Evolutionary conservation across 2,329 filamentous ascomycete genomes (phyloP).

Genomic region (Diaporthe ampelina): DNA sequence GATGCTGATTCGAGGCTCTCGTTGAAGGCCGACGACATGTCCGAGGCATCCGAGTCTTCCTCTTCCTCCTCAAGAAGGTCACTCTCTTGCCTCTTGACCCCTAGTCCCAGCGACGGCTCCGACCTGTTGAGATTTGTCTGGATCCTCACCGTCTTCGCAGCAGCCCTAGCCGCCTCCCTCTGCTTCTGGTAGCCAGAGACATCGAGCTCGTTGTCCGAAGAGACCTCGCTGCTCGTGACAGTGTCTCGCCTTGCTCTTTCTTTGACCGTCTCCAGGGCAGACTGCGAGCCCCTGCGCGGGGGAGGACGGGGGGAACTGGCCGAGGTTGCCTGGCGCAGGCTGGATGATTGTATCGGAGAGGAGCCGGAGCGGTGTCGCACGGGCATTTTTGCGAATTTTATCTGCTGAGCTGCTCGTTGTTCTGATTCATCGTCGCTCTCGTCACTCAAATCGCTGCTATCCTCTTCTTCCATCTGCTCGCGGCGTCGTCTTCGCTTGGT

Average conservation of each 20-base stretch:
- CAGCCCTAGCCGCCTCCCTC: constrained; percentile 71
- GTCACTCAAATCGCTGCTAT: constrained; percentile 88
- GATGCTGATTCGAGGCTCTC: constrained; percentile 79
- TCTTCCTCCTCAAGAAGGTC: constrained; percentile 69
- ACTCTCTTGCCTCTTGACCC: constrained; percentile 60
- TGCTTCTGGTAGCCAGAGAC: constrained; percentile 75
- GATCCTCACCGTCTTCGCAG: constrained; percentile 66
- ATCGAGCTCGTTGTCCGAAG: constrained; percentile 85
- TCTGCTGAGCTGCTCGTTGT: constrained; percentile 83
- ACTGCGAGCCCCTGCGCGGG: constrained; percentile 77
- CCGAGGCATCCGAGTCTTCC: constrained; percentile 72
- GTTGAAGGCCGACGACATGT: constrained; percentile 75
- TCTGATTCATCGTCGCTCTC: constrained; percentile 86
- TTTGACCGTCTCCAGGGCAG: constrained; percentile 77
- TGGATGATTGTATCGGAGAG: constrained; percentile 82
- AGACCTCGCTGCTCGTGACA: constrained; percentile 85
- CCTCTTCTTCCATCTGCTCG: constrained; percentile 86
- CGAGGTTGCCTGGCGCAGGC: constrained; percentile 67
- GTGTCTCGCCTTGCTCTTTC: constrained; percentile 80
- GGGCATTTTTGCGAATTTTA: constrained; percentile 97
- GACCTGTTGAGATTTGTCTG: constrained; percentile 65
- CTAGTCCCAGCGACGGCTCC: constrained; percentile 58
- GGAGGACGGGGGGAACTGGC: constrained; percentile 62
- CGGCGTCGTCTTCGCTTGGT: constrained; percentile 75
- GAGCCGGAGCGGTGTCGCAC: constrained; percentile 88